Conservation (phyloP, 352 stramenopile species). For the Albugo candida region DNA sequence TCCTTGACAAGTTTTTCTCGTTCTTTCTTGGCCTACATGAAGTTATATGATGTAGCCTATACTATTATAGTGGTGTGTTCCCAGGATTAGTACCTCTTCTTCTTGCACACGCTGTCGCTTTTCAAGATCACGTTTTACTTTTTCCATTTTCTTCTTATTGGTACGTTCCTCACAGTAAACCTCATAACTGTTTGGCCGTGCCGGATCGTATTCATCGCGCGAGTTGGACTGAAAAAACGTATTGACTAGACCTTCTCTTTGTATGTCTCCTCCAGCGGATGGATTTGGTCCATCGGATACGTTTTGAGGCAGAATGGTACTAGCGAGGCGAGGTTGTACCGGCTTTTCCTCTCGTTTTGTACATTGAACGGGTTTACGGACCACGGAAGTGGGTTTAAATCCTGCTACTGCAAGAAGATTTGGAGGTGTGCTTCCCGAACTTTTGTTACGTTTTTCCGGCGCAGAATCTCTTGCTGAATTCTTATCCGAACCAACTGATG, state of each 20-base stretch:
- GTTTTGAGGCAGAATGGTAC: too few species aligned
- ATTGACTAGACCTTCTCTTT: neutral
- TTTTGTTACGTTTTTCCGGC: neutral
- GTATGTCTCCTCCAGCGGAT: neutral
- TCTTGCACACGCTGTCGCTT: constrained; percentile 56
- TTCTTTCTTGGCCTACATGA: constrained; percentile 32
- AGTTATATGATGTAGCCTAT: too few species aligned
- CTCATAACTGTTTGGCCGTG: constrained; percentile 78
- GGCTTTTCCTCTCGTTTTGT: constrained; percentile 4
- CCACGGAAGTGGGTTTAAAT: constrained; percentile 21
- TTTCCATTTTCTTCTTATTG: constrained; percentile 51
- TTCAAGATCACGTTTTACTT: constrained; percentile 67
- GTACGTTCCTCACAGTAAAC: constrained; percentile 62
- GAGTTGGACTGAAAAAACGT: constrained; percentile 61
- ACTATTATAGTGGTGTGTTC: too few species aligned
- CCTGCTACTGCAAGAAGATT: constrained; percentile 4
- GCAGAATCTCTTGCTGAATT: neutral
- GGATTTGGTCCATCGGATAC: neutral
- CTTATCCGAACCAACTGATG: too few species aligned
- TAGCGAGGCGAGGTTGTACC: neutral
- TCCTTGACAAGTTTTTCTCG: constrained; percentile 48
- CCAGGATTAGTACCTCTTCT: constrained; percentile 18
- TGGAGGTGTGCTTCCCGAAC: too few species aligned
- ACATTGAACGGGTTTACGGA: constrained; percentile 15
- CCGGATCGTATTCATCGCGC: constrained; percentile 74